Conservation (phyloP, 2,329 filamentous ascomycete genomes). For the Fusarium compactum region DNA sequence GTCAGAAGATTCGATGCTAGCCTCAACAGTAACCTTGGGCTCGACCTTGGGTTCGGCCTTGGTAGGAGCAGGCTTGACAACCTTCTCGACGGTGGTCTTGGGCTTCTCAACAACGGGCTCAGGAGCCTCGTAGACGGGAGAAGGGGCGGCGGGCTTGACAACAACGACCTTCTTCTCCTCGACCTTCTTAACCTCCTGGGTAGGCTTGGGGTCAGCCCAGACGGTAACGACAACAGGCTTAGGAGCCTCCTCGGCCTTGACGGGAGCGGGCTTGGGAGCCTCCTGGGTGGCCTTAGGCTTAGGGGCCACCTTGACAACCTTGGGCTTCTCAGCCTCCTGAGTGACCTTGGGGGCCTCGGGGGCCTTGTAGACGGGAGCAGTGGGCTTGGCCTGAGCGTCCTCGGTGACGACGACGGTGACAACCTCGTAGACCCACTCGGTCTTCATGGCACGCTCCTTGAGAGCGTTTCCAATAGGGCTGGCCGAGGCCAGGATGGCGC, state of each 20-base stretch:
- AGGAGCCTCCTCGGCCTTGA: conserved; percentile 22
- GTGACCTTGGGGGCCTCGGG: conserved; percentile 13
- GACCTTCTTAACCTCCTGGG: neutral
- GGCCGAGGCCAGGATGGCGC: conserved; percentile 61
- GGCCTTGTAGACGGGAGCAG: conserved; percentile 7
- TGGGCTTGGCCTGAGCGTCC: conserved; percentile 27
- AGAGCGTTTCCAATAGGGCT: conserved; percentile 53
- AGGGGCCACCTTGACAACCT: neutral
- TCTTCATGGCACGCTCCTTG: conserved; percentile 56
- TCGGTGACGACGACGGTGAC: conserved; percentile 61
- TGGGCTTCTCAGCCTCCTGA: conserved; percentile 19
- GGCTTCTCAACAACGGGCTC: conserved; percentile 20
- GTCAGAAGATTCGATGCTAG: conserved; percentile 14
- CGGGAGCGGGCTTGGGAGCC: conserved; percentile 8
- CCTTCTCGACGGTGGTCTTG: conserved; percentile 25
- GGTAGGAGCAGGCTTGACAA: conserved; percentile 18
- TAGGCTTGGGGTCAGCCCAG: conserved; percentile 9
- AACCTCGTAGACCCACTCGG: conserved; percentile 56
- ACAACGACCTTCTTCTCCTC: conserved; percentile 12
- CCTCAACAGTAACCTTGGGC: conserved; percentile 11
- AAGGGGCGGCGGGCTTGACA: conserved; percentile 21
- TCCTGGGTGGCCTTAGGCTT: neutral
- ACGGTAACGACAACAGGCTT: conserved; percentile 28
- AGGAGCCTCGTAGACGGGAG: conserved; percentile 18
- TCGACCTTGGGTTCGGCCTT: conserved; percentile 26